phyloP scores from a whole-genome alignment of 1,284 basidiomycete species.

The Golubevia pallescens region DNA sequence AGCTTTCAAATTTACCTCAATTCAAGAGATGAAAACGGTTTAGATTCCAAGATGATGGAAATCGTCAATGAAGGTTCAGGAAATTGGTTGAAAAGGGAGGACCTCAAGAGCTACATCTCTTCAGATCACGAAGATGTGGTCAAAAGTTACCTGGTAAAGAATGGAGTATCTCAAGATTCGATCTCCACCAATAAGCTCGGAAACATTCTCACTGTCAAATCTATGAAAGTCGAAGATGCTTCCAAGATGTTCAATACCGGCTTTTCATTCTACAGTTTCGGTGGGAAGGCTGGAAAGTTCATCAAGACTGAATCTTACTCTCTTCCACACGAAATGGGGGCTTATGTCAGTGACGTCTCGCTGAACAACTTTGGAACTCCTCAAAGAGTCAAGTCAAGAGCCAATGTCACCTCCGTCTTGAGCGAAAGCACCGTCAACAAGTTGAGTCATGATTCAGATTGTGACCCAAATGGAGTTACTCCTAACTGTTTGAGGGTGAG shows the following conservation, averaged over 20 bases:
- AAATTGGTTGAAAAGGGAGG: constrained; percentile 13
- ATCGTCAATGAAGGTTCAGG: constrained; percentile 9
- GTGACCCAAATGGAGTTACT: constrained; percentile 12
- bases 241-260: constrained; percentile 12
- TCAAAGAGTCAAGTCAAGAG: no score
- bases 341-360: constrained; percentile 5
- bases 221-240: constrained; percentile 13
- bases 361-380: constrained; percentile 8
- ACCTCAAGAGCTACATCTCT: constrained; percentile 13
- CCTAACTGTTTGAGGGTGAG: constrained; percentile 7
- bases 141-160: constrained; percentile 3
- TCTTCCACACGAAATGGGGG: constrained; percentile 10
- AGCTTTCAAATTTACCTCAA: constrained; percentile 15
- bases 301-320: constrained; percentile 8
- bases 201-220: constrained; percentile 15
- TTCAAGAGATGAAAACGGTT: constrained; percentile 8
- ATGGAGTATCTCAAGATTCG: constrained; percentile 7
- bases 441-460: constrained; percentile 2
- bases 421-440: background rate
- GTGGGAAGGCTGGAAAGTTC: background rate
- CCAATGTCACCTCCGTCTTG: no score
- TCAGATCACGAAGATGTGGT: constrained; percentile 7
- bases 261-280: constrained; percentile 7
- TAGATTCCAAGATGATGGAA: constrained; percentile 13
- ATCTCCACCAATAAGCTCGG: constrained; percentile 1